These are phyloP conservation scores for Leccinellum albellum DNA, from an alignment of 768 basidiomycete genomes.

Conservation along the genomic window DNA sequence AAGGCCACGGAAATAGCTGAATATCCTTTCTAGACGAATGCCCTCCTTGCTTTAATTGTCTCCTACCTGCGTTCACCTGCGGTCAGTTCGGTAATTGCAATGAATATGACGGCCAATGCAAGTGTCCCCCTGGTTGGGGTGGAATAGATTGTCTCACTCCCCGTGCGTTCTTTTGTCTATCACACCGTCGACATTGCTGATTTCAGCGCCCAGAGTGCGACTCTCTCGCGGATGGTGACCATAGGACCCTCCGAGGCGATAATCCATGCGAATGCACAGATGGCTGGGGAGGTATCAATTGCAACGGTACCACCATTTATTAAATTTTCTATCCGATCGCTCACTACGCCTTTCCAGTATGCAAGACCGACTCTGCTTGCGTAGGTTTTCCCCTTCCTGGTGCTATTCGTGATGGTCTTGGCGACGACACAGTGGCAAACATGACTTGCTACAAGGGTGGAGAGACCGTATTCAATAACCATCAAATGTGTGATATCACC, in stretches of 20 bases:
- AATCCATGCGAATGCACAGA: conserved; percentile 85
- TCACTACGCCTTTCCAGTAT: conserved; percentile 53
- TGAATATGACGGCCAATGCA: conserved; percentile 90
- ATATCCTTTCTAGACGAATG: conserved; percentile 46
- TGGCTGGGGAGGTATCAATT: conserved; percentile 95
- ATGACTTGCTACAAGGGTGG: conserved; percentile 97
- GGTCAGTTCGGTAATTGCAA: conserved; percentile 92
- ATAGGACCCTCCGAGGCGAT: conserved; percentile 75
- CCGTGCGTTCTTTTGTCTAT: conserved; percentile 47
- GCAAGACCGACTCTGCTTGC: conserved; percentile 79
- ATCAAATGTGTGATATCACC: conserved; percentile 98
- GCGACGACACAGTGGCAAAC: conserved; percentile 43
- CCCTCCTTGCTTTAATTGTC: conserved; percentile 94
- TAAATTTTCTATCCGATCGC: background rate
- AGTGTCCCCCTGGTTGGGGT: conserved; percentile 96
- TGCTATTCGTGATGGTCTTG: conserved; percentile 35
- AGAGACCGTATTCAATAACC: conserved; percentile 89
- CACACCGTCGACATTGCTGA: background rate
- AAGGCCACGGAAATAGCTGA: background rate
- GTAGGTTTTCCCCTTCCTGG: conserved; percentile 67
- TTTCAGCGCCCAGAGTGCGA: conserved; percentile 68
- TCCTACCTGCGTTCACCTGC: conserved; percentile 86
- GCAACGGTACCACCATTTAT: conserved; percentile 68
- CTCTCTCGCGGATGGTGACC: conserved; percentile 86
- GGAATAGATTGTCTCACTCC: conserved; percentile 93